Evolutionary conservation across 148 eudicot species (phyloP).

Genomic region (Camellia granthamiana): DNA sequence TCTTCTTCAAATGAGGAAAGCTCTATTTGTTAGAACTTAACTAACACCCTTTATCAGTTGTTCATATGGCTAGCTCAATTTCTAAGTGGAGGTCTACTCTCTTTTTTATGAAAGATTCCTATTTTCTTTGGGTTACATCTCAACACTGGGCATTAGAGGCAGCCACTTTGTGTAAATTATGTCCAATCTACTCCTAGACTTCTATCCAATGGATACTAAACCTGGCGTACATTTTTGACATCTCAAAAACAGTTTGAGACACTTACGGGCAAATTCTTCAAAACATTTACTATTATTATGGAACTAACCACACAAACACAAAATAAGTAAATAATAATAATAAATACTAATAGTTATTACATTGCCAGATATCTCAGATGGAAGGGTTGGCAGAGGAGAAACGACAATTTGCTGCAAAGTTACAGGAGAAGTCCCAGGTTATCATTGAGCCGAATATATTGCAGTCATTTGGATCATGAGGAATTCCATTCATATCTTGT

Average conservation of each 20-base stretch:
- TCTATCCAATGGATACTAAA: no score
- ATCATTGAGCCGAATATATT: background rate
- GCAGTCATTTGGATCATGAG: background rate
- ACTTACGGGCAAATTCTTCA: background rate
- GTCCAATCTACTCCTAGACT: no score
- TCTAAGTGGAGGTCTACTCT: background rate
- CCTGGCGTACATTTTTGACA: no score
- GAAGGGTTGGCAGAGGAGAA: constrained; percentile 62
- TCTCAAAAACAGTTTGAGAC: no score
- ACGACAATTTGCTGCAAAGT: constrained; percentile 43
- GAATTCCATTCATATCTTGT: constrained; percentile 10
- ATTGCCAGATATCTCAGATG: constrained; percentile 53
- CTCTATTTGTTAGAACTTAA: background rate
- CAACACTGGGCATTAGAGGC: background rate
- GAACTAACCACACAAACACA: background rate
- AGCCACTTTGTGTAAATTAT: no score
- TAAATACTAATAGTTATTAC: constrained; percentile 5
- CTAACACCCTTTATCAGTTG: background rate
- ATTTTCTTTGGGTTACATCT: background rate
- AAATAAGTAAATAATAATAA: background rate
- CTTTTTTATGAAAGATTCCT: background rate
- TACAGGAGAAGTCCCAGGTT: constrained; percentile 71
- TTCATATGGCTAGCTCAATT: constrained; percentile 2
- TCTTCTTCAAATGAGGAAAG: background rate
- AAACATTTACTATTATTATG: background rate